Evolutionary conservation across 345 rosid species (phyloP), one percentile per base, ranked within the genome.

Genomic region (Gossypium thurberi): DNA sequence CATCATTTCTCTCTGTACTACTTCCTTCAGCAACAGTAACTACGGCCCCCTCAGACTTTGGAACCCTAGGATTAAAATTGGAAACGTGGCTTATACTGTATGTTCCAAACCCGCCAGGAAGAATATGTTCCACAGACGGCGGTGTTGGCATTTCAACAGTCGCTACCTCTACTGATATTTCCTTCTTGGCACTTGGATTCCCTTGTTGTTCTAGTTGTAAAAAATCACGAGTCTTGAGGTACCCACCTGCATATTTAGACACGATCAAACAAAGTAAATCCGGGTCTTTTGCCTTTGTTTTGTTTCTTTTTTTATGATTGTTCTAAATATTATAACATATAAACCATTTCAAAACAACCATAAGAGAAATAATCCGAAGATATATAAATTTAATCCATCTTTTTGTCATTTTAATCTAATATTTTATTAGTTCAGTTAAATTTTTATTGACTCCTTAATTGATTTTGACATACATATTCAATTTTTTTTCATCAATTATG

Each of bases 31-130:
- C 85, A 48, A 75, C 87, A 0, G 74, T 42, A 56, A 85, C 83
- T 25, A 83, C 58, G 7, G 86, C 59, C 61, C 85, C 89, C 76
- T 92, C 98, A 10, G 99, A 84, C 81, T 95, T 89, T 23, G 91
- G 92, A 76, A 83, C 66, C 71, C 80, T 80, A 20, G 86, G 91
- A 74, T 80, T 87, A 76, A 84, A 85, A 68, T 80, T 84, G 4
- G 98, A 88, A 60, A 85, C 74, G 58, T 87, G 96, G 79, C 94
- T 90, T 44, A 92, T 88, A n/a, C 87, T 92, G 82, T 91, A 92
- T 23, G 99, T 89, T 67, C 99, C 99, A 28, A 92, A 89, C 64
- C 98, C 99, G 69, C 99, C 99, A 2, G 97, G 96, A 25, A 92
- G 99, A 40, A 84, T 74, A 68, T 87, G 94, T 67, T 88, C 92